These are phyloP conservation scores for Aspergillus pseudotamarii DNA, from an alignment of 2,329 filamentous ascomycete genomes.

Conservation along the genomic window DNA sequence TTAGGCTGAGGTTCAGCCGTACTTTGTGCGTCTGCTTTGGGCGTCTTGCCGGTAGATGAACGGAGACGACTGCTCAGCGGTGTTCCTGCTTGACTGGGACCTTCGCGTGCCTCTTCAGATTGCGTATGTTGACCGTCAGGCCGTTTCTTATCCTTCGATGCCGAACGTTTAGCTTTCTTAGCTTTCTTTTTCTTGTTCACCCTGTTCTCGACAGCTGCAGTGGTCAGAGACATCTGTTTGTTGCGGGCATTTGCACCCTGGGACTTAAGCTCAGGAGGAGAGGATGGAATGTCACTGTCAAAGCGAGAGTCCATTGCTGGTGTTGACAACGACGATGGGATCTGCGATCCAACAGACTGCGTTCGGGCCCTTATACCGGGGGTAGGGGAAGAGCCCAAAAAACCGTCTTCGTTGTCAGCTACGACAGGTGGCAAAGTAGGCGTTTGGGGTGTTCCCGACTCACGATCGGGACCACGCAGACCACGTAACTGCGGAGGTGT, in stretches of 20 bases:
- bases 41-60: conserved; percentile 25
- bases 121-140: background rate
- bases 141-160: conserved; percentile 8
- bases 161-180: conserved; percentile 16
- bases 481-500: conserved; percentile 33
- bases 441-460: conserved; percentile 40
- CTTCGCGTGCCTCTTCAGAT: background rate
- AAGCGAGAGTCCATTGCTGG: conserved; percentile 22
- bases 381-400: conserved; percentile 57
- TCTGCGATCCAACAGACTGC: conserved; percentile 29
- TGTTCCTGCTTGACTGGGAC: background rate
- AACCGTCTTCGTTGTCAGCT: conserved; percentile 47
- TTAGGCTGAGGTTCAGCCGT: conserved; percentile 1
- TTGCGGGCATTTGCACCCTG: conserved; percentile 25
- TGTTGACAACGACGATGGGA: conserved; percentile 40
- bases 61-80: conserved; percentile 27
- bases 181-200: conserved; percentile 17
- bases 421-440: conserved; percentile 44
- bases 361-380: conserved; percentile 44
- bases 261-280: conserved; percentile 35
- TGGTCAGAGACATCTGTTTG: conserved; percentile 7
- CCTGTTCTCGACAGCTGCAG: conserved; percentile 11
- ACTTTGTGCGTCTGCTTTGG: conserved; percentile 9
- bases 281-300: conserved; percentile 37
- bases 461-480: conserved; percentile 27